Percentiles rank a stretch among this genome's conserved stretches.
These are phyloP conservation scores for Ceratocystis colombiana DNA, from an alignment of 2,329 filamentous ascomycete species.

Conservation along the genomic window DNA sequence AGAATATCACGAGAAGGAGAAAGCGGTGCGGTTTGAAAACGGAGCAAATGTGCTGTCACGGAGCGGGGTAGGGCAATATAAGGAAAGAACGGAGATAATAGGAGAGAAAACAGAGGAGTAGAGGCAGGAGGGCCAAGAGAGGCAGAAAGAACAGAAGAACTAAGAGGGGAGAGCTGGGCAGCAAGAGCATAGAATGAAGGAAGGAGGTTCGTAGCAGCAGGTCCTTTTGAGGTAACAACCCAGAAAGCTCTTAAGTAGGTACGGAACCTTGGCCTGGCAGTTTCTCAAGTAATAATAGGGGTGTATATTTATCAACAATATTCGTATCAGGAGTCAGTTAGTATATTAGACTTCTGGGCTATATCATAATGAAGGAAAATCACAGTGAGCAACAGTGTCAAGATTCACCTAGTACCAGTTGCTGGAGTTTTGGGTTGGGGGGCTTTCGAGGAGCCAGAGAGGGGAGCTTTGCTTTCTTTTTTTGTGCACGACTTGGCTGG, in stretches of 20 bases:
- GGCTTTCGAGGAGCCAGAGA: too few relatives aligned
- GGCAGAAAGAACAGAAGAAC: not conserved
- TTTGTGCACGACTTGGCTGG: not conserved
- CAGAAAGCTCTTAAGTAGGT: constrained; percentile 3
- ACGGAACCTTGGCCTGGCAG: not conserved
- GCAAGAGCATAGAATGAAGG: not conserved
- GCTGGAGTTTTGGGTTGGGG: too few relatives aligned
- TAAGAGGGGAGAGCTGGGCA: not conserved
- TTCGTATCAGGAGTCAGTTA: not conserved
- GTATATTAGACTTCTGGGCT: constrained; percentile 2
- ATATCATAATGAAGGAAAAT: not conserved
- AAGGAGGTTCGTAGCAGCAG: constrained; percentile 2
- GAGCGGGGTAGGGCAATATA: not conserved
- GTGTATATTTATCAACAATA: not conserved
- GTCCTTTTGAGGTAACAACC: not conserved
- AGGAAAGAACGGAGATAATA: not conserved
- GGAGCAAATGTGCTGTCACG: not conserved
- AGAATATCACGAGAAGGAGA: not conserved
- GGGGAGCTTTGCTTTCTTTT: not conserved
- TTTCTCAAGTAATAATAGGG: not conserved
- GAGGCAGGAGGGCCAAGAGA: not conserved
- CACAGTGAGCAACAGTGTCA: not conserved
- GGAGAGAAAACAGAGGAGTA: not conserved
- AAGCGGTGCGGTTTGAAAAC: not conserved
- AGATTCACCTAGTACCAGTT: not conserved